Conservation (phyloP, 2,329 filamentous ascomycete genomes). For the Phyllosticta capitalensis region DNA sequence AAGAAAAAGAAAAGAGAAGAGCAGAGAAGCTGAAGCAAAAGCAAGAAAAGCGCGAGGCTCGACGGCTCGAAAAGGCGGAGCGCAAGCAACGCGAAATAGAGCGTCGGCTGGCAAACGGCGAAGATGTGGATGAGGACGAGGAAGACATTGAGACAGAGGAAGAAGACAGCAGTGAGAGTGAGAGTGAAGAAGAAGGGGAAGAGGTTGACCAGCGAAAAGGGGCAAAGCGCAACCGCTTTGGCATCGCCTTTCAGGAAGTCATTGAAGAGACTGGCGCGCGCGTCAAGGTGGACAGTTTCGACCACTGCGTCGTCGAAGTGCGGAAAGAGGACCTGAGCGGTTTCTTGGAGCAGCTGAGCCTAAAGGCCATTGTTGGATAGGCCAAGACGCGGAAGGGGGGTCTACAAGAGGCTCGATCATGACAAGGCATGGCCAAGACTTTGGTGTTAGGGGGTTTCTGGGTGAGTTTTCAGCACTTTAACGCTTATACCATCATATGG, state of each 20-base stretch:
- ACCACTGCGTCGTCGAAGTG: constrained; percentile 96
- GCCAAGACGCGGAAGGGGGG: neutral
- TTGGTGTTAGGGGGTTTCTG: neutral
- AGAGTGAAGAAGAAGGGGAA: constrained; percentile 52
- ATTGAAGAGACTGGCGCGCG: constrained; percentile 82
- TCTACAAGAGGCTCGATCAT: neutral
- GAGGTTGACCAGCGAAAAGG: constrained; percentile 51
- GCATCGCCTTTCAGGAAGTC: constrained; percentile 91
- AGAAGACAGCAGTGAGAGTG: constrained; percentile 53
- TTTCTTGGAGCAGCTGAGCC: constrained; percentile 84
- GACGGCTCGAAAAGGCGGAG: constrained; percentile 52
- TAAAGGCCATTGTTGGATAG: constrained; percentile 67
- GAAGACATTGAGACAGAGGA: constrained; percentile 39
- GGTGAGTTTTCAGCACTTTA: neutral
- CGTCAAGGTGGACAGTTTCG: constrained; percentile 90
- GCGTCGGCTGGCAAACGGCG: constrained; percentile 41
- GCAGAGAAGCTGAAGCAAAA: constrained; percentile 54
- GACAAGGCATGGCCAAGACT: neutral
- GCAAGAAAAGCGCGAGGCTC: constrained; percentile 35
- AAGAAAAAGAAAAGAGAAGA: constrained; percentile 56
- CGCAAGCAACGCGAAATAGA: constrained; percentile 41
- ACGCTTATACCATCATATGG: neutral
- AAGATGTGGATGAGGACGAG: constrained; percentile 51
- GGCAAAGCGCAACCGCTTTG: constrained; percentile 79
- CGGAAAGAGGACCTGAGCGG: constrained; percentile 85